These are phyloP conservation scores for Lachnellula suecica DNA, from an alignment of 2,329 filamentous ascomycete genomes.

Conservation along the genomic window DNA sequence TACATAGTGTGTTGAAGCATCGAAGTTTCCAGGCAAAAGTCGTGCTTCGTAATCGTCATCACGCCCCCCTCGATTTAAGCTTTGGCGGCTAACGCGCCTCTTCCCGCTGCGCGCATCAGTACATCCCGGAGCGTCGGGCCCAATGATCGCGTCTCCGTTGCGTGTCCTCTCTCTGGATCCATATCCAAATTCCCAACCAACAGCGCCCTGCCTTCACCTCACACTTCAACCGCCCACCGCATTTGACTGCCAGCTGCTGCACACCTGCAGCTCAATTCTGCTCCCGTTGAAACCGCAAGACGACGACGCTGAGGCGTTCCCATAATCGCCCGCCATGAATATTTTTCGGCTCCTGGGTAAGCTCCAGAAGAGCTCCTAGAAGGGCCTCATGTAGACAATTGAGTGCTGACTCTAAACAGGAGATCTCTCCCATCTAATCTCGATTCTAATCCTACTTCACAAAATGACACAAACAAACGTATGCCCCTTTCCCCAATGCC, in stretches of 20 bases:
- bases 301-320: conserved; percentile 18
- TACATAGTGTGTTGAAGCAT: conserved; percentile 4
- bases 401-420: conserved; percentile 47
- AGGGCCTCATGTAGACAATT: not conserved
- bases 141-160: conserved; percentile 20
- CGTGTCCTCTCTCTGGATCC: conserved; percentile 27
- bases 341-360: conserved; percentile 67
- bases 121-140: not conserved
- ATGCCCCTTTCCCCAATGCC: conserved; percentile 40
- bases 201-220: no score
- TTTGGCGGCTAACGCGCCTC: conserved; percentile 1
- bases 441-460: conserved; percentile 90
- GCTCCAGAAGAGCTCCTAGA: conserved; percentile 22
- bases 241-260: conserved; percentile 18
- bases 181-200: not conserved
- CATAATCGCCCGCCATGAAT: conserved; percentile 54
- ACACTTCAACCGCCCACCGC: no score
- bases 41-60: conserved; percentile 31
- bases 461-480: conserved; percentile 96
- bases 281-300: no score
- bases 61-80: not conserved
- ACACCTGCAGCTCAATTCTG: conserved; percentile 10
- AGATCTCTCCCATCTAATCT: conserved; percentile 93
- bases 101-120: conserved; percentile 7
- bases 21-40: conserved; percentile 11